Evolutionary conservation across 257 asterid species (phyloP).

Genomic region (Solanum clarkiae): DNA sequence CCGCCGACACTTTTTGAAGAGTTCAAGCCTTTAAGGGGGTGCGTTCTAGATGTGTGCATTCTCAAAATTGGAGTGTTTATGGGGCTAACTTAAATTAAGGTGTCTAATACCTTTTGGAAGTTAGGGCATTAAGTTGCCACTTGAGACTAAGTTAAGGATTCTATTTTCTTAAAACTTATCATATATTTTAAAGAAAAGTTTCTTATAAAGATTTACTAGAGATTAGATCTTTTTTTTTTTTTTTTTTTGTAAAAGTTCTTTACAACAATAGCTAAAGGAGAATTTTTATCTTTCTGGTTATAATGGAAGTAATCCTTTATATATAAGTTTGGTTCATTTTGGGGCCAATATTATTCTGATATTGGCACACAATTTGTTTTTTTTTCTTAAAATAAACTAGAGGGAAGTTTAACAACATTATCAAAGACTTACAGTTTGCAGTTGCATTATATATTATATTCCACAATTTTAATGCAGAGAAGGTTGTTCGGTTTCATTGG

Average conservation of each 20-base stretch:
- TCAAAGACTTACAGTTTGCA: not conserved
- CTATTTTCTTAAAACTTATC: not conserved
- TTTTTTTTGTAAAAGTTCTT: not conserved
- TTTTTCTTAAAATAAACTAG: not conserved
- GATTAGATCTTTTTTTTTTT: not conserved
- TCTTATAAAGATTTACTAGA: not conserved
- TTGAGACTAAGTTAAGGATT: not conserved
- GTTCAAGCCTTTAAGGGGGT: not conserved
- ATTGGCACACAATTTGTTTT: not conserved
- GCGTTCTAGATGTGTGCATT: not conserved
- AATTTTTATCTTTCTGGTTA: not conserved
- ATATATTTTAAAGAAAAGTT: not conserved
- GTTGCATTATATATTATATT: not conserved
- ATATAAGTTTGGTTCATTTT: not conserved
- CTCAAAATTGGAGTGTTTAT: not conserved
- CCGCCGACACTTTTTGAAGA: no score
- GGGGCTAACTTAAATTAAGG: no score
- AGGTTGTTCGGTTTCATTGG: constrained; percentile 29
- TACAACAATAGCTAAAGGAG: not conserved
- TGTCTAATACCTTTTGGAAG: not conserved
- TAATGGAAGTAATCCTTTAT: not conserved
- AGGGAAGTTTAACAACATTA: not conserved
- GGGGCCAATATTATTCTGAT: not conserved
- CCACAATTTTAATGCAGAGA: constrained; percentile 25
- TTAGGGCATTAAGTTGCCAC: not conserved